Percentiles rank a stretch among this genome's conserved stretches.
Conservation (phyloP, 2,329 filamentous ascomycete genomes). For the Fusarium sambucinum region DNA sequence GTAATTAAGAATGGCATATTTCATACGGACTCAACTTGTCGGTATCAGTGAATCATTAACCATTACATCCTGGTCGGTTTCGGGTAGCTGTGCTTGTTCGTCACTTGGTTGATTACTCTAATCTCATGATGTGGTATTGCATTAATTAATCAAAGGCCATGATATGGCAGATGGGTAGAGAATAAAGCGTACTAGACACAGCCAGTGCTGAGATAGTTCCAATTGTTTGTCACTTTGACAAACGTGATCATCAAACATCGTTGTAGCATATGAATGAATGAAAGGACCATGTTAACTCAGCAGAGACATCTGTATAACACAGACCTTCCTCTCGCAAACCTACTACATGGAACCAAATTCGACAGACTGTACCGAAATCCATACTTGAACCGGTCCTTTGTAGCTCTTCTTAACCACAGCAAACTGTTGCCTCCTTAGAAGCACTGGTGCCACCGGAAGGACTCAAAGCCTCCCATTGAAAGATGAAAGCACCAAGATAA, state of each 20-base stretch:
- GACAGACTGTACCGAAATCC: not conserved
- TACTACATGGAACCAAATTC: too few relatives aligned
- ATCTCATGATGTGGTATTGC: not conserved
- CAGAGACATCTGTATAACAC: not conserved
- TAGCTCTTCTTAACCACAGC: constrained; percentile 52
- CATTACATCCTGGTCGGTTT: not conserved
- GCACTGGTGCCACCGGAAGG: constrained; percentile 51
- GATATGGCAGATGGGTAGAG: not conserved
- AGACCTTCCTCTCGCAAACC: not conserved
- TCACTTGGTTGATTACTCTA: not conserved
- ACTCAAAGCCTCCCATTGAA: constrained; percentile 73
- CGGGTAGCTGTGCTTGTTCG: not conserved
- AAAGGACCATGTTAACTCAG: not conserved
- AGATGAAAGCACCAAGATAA: constrained; percentile 78
- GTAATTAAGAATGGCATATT: not conserved
- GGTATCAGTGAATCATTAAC: not conserved
- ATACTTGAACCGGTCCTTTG: not conserved
- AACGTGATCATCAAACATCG: not conserved
- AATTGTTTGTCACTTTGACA: not conserved
- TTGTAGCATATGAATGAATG: too few relatives aligned
- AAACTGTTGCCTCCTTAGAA: constrained; percentile 55
- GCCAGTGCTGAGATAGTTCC: too few relatives aligned
- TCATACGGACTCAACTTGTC: not conserved
- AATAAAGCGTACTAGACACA: not conserved
- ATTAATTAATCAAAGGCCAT: not conserved